Evolutionary conservation across 2,329 filamentous ascomycete species (phyloP), one percentile per base, ranked within the genome.

Genomic region (Exutisphaerella laricina): DNA sequence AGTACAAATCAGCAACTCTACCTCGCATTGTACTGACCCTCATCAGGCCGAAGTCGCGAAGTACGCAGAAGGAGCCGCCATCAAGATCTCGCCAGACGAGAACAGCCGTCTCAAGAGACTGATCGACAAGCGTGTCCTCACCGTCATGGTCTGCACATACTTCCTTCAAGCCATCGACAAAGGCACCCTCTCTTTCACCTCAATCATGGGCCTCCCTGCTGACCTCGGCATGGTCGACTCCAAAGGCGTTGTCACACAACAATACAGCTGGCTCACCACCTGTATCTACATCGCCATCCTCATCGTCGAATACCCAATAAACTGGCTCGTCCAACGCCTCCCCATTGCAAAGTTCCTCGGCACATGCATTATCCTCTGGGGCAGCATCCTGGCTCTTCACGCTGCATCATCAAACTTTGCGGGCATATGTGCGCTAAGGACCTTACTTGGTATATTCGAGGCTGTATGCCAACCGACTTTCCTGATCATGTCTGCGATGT

Each of bases 211-310:
- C 20, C 69, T 83, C 36, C 65, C 66, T 7, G 49, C 64, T 4
- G 68, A 72, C 46, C 54, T 72, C 0, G 50, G 67, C n/a, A 62
- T 81, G 3, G 45, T 47, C 3, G 67, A 64, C 22, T 26, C 23
- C 6, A 26, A 26, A 26, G 23, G 23, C 23, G 23, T 26, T 12
- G 23, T 26, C 23, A 26, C 23, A 6, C 47, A 57, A 13, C 60
- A 85, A 66, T 88, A 80, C 59, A 77, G 73, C 18, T 87, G 83
- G 83, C 68, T 88, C 39, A 84, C 79, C 0, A 84, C 81, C 9
- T 84, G 79, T 70, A 84, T 87, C 51, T 87, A 86, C 66, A 79
- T 86, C 48, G 80, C 77, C 39, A 79, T 85, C 14, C 68, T 87
- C 7, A 64, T 81, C 34, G 82, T 85, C 51, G 83, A 87, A 61